Evolutionary conservation across 2,329 filamentous ascomycete species (phyloP).

Genomic region (Colletotrichum paranaense): DNA sequence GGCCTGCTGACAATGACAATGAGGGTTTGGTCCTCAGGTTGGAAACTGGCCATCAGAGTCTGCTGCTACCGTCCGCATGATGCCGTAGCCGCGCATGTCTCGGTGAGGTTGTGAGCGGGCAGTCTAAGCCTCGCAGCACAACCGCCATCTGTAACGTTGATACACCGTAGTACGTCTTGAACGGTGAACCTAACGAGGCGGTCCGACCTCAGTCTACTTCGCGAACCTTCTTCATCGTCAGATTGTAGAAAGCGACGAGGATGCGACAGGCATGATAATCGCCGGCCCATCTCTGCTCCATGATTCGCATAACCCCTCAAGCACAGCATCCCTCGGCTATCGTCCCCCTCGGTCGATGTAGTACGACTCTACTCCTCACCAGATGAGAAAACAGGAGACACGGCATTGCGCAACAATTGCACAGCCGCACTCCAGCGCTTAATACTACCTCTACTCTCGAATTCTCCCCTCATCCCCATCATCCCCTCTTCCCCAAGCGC

Average conservation of each 20-base stretch:
- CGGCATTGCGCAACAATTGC: slow-evolving; percentile 1
- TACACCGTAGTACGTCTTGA: background rate
- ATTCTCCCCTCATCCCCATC: background rate
- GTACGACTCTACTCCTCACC: background rate
- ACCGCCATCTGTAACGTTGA: slow-evolving; percentile 9
- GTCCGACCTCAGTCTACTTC: too few relatives aligned
- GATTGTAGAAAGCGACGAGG: background rate
- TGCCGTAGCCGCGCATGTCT: slow-evolving; percentile 14
- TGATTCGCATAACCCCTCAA: slow-evolving; percentile 7
- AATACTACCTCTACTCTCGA: background rate
- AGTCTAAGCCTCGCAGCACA: background rate
- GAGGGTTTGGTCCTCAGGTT: background rate
- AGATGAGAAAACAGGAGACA: background rate
- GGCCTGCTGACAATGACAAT: slow-evolving; percentile 8
- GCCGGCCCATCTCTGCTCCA: background rate
- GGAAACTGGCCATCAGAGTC: background rate
- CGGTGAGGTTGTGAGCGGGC: background rate
- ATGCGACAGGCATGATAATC: background rate
- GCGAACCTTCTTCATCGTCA: background rate
- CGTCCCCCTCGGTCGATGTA: background rate
- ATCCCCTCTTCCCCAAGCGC: slow-evolving; percentile 6
- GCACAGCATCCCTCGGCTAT: background rate
- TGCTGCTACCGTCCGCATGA: background rate
- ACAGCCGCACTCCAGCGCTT: slow-evolving; percentile 35
- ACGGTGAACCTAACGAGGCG: background rate